A percentile compares a stretch with the other conserved stretches of the same genome.
These are phyloP conservation scores for Ogataea kodamae DNA, from an alignment of 805 yeast genomes.

Conservation along the genomic window DNA sequence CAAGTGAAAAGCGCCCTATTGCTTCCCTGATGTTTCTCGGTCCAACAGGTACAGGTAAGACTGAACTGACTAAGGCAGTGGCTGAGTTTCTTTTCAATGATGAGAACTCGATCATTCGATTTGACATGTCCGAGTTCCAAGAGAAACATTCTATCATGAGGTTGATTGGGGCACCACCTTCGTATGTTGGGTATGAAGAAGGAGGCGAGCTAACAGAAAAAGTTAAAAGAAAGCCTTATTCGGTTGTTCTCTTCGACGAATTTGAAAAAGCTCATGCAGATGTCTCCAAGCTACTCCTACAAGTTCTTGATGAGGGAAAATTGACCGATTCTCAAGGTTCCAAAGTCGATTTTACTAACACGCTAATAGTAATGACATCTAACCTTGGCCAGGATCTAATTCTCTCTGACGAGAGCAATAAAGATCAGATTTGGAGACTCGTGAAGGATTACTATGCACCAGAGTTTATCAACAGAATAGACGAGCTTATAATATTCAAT, in stretches of 20 bases:
- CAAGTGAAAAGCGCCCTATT: slow-evolving; percentile 91
- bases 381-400: slow-evolving; percentile 93
- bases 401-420: slow-evolving; percentile 63
- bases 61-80: slow-evolving; percentile 88
- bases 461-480: slow-evolving; percentile 90
- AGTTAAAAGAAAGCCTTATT: slow-evolving; percentile 89
- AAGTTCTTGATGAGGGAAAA: slow-evolving; percentile 93
- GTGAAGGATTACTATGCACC: slow-evolving; percentile 83
- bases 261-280: slow-evolving; percentile 97
- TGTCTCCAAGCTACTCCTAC: slow-evolving; percentile 83
- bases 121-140: slow-evolving; percentile 98
- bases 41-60: slow-evolving; percentile 98
- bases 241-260: slow-evolving; percentile 91
- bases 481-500: slow-evolving; percentile 91
- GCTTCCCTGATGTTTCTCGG: slow-evolving; percentile 96
- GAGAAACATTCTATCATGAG: slow-evolving; percentile 90
- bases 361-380: slow-evolving; percentile 94
- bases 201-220: slow-evolving; percentile 97
- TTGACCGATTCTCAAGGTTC: slow-evolving; percentile 95
- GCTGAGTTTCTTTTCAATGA: slow-evolving; percentile 92
- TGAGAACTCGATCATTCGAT: slow-evolving; percentile 79
- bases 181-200: slow-evolving; percentile 94
- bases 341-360: slow-evolving; percentile 88
- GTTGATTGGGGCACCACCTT: slow-evolving; percentile 96
- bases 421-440: slow-evolving; percentile 57